Conservation (phyloP, 2,329 filamentous ascomycete genomes). For the Dissoconium aciculare region DNA sequence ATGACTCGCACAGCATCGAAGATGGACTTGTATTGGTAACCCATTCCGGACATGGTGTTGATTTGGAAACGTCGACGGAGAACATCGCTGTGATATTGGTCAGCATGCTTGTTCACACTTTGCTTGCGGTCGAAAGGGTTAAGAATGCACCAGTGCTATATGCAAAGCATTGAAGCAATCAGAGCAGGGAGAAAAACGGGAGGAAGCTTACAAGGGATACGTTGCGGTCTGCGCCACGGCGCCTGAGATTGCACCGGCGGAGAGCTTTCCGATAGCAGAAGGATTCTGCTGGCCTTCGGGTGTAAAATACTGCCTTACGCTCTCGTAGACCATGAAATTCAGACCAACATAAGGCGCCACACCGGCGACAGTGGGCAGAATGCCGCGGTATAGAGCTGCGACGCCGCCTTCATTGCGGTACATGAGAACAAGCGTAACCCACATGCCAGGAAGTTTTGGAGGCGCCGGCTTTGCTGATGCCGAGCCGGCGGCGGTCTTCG, state of each 20-base stretch:
- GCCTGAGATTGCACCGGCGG: conserved; percentile 85
- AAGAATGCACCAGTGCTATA: no score
- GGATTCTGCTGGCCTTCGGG: conserved; percentile 79
- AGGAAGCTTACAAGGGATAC: conserved; percentile 74
- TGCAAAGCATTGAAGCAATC: no score
- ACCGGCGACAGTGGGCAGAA: conserved; percentile 82
- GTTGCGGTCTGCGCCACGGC: conserved; percentile 95
- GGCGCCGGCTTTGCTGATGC: conserved; percentile 24
- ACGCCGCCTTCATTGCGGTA: conserved; percentile 83
- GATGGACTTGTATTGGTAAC: conserved; percentile 84
- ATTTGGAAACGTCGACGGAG: conserved; percentile 90
- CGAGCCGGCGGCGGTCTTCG: no score
- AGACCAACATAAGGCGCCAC: conserved; percentile 94
- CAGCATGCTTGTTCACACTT: background rate
- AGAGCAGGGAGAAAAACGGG: no score
- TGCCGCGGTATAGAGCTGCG: conserved; percentile 77
- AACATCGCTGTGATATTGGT: conserved; percentile 83
- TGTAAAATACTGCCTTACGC: conserved; percentile 68
- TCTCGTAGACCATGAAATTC: conserved; percentile 98
- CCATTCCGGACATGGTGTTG: conserved; percentile 98
- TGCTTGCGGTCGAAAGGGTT: conserved; percentile 2
- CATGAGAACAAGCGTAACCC: conserved; percentile 65
- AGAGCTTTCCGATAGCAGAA: conserved; percentile 61
- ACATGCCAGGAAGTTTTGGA: conserved; percentile 91
- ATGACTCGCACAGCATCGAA: conserved; percentile 72